phyloP scores from a whole-genome alignment of 2,329 filamentous ascomycete genomes.

The Ophiostoma tasmaniense region DNA sequence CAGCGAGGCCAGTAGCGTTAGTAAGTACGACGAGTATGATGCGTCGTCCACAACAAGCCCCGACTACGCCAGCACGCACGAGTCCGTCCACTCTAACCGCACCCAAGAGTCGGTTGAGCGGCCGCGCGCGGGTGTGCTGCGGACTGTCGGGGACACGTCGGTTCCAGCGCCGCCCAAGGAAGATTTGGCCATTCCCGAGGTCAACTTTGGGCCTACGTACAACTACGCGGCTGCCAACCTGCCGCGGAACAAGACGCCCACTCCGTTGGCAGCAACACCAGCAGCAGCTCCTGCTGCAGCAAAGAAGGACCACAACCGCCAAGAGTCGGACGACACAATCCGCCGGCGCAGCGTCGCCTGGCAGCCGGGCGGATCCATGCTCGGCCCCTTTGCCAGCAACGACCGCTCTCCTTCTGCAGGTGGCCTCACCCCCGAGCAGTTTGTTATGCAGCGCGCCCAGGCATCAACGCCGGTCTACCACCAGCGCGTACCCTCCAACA shows the following conservation, averaged over 20 bases:
- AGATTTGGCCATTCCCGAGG: conserved; percentile 54
- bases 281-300: not conserved
- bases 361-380: conserved; percentile 60
- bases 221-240: conserved; percentile 44
- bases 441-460: conserved; percentile 67
- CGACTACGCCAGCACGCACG: conserved; percentile 67
- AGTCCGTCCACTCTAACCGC: conserved; percentile 35
- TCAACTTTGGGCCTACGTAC: conserved; percentile 82
- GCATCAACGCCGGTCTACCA: conserved; percentile 50
- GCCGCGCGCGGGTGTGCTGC: conserved; percentile 70
- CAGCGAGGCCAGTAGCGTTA: conserved; percentile 37
- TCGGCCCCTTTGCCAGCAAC: conserved; percentile 36
- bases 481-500: conserved; percentile 49
- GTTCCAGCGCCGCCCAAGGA: conserved; percentile 10
- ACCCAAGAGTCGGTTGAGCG: conserved; percentile 49
- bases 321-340: conserved; percentile 44
- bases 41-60: conserved; percentile 58
- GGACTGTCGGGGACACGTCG: conserved; percentile 58
- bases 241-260: conserved; percentile 28
- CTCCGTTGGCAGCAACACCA: conserved; percentile 15
- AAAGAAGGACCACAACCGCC: conserved; percentile 32
- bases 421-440: conserved; percentile 65
- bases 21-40: conserved; percentile 46
- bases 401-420: conserved; percentile 27
- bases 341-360: conserved; percentile 61